Evolutionary conservation across 2,329 filamentous ascomycete genomes (phyloP).

Genomic region (Xylaria sp.): DNA sequence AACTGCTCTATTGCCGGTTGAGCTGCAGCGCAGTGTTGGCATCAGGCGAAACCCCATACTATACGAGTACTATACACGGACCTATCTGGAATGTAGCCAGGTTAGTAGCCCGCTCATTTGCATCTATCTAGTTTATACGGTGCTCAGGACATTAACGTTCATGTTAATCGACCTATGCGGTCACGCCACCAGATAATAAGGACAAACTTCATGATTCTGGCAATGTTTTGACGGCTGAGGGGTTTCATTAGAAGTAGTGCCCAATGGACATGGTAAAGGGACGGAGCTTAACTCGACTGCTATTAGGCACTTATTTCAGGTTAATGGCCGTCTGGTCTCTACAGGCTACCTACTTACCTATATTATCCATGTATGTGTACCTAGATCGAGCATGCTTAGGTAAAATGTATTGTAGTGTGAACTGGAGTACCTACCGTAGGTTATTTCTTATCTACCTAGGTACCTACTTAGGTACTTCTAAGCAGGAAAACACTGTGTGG

Average conservation of each 20-base stretch:
- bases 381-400: too few species aligned
- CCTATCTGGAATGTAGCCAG: slow-evolving; percentile 13
- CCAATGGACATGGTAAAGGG: background rate
- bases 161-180: background rate
- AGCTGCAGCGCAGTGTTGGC: background rate
- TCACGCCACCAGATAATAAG: background rate
- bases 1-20: background rate
- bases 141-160: background rate
- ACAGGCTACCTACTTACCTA: too few species aligned
- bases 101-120: slow-evolving; percentile 1
- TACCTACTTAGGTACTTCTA: background rate
- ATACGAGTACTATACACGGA: slow-evolving; percentile 13
- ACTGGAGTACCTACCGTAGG: too few species aligned
- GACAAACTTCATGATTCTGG: background rate
- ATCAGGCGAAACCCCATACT: background rate
- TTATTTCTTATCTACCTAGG: background rate
- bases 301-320: too few species aligned
- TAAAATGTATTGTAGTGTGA: too few species aligned
- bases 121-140: background rate
- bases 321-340: too few species aligned
- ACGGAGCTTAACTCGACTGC: background rate
- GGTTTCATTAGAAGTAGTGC: background rate
- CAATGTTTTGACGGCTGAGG: background rate
- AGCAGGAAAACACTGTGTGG: background rate
- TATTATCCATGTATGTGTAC: too few species aligned